phyloP scores from a whole-genome alignment of 306 rosid species.

The cucumber (Cucumis sativus) region DNA sequence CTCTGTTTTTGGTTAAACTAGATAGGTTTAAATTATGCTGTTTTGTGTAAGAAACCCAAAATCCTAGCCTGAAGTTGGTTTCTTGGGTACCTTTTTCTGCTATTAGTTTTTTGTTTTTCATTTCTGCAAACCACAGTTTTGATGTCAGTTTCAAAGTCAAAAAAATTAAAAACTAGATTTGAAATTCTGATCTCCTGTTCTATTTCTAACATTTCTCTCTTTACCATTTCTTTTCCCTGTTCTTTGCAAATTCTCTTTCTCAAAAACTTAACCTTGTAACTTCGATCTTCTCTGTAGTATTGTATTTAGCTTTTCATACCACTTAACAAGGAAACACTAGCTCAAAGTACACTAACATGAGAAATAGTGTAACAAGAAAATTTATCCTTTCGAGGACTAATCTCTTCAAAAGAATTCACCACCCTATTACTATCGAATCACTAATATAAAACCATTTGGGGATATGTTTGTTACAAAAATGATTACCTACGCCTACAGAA shows the following conservation, averaged over 20 bases:
- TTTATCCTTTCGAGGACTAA: too few relatives aligned
- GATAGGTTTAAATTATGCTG: background rate
- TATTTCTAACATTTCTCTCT: background rate
- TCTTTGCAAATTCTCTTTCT: too few relatives aligned
- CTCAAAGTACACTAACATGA: too few relatives aligned
- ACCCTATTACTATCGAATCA: too few relatives aligned
- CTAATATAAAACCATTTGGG: too few relatives aligned
- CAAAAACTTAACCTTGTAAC: too few relatives aligned
- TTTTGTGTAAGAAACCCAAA: background rate
- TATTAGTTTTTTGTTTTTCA: background rate
- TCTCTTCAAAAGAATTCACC: too few relatives aligned
- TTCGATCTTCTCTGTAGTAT: too few relatives aligned
- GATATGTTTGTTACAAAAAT: background rate
- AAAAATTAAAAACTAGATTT: background rate
- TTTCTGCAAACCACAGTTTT: background rate
- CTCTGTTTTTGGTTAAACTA: background rate
- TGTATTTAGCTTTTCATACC: too few relatives aligned
- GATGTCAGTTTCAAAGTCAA: background rate
- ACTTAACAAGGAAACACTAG: too few relatives aligned
- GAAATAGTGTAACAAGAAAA: too few relatives aligned
- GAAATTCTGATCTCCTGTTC: background rate
- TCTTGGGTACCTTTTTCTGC: background rate
- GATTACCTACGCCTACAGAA: background rate
- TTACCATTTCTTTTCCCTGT: too few relatives aligned
- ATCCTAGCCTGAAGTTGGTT: background rate